Conservation (phyloP, 164 flowering plant genomes). For the Dillenia turbinata region DNA sequence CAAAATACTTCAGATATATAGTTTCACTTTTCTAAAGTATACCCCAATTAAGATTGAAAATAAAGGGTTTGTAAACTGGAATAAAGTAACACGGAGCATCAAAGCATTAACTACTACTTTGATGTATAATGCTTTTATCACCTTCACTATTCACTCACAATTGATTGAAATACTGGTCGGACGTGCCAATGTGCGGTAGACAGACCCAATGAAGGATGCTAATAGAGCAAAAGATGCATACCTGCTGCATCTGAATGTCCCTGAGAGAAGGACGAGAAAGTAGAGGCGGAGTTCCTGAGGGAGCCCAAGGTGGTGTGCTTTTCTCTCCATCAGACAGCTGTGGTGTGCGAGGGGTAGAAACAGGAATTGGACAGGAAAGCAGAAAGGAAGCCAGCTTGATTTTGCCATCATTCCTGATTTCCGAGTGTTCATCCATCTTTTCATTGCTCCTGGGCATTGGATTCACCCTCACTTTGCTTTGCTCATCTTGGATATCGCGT, state of each 20-base stretch:
- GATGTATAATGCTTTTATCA: too few relatives aligned
- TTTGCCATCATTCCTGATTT: conserved; percentile 38
- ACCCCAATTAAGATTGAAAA: too few relatives aligned
- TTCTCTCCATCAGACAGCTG: conserved; percentile 59
- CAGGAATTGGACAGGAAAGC: conserved; percentile 69
- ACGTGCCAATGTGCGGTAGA: too few relatives aligned
- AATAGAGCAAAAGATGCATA: conserved; percentile 12
- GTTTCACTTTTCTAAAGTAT: too few relatives aligned
- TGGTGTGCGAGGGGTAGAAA: conserved; percentile 30
- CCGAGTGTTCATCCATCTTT: conserved; percentile 31
- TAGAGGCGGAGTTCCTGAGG: conserved; percentile 78
- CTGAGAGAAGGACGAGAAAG: conserved; percentile 79
- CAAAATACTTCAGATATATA: too few relatives aligned
- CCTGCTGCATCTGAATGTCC: conserved; percentile 97
- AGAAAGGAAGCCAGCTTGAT: conserved; percentile 56
- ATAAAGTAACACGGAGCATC: too few relatives aligned
- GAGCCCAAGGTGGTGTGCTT: conserved; percentile 87
- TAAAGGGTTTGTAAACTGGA: too few relatives aligned
- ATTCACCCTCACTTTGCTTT: conserved; percentile 46
- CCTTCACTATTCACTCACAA: too few relatives aligned
- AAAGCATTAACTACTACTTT: too few relatives aligned
- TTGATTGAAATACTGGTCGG: too few relatives aligned
- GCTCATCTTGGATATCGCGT: conserved; percentile 81
- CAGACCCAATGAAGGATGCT: background rate
- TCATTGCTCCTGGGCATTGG: conserved; percentile 29